Base-by-base conservation (phyloP, 345 rosid species). In the Hibiscus trionum region DNA sequence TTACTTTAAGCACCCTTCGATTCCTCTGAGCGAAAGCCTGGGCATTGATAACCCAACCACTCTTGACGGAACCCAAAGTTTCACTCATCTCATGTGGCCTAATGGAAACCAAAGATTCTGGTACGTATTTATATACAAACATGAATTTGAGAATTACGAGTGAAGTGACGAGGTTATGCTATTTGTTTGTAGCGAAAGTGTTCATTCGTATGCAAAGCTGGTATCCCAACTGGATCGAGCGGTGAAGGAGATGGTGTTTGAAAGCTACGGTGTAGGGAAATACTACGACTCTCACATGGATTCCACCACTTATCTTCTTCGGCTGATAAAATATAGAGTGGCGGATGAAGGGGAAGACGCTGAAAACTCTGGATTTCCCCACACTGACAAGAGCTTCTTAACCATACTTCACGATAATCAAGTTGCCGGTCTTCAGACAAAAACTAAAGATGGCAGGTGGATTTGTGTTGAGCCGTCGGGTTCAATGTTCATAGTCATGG, bases 321-420 rank as follows among this genome's bases (percentile, higher is more conserved):
- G 86, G 49, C 49, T 87, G 53, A 76, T 81, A 59, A 84, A 83
- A 71, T 84, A 90, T 72, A 77, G 79, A 73, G 39, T 76, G 62
- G 17, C 84, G 79, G 11, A 72, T 70, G 69, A 70, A 17, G 60
- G 78, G 59, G 78, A 85, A 11, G 86, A 78, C 67, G 69, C 76
- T 74, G 71, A 75, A 1, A 4, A 27, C 15, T 70, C 70, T 39
- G 70, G 47, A 0, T 72, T 77, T 69, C 64, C 66, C n/a, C 90
- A 88, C 55, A 84, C 88, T 4, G 96, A 90, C 78, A 86, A 84
- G 81, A 83, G 88, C 82, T 85, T 90, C 85, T 80, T 79, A 16
- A 78, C 86, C 17, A 77, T 90, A 37, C 86, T 88, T 76, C 86
- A 84, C 71, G 90, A 87, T 58, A 83, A 84, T 73, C 79, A 81